Conservation (phyloP, 148 eudicot species). For the Limonium bicolor region DNA sequence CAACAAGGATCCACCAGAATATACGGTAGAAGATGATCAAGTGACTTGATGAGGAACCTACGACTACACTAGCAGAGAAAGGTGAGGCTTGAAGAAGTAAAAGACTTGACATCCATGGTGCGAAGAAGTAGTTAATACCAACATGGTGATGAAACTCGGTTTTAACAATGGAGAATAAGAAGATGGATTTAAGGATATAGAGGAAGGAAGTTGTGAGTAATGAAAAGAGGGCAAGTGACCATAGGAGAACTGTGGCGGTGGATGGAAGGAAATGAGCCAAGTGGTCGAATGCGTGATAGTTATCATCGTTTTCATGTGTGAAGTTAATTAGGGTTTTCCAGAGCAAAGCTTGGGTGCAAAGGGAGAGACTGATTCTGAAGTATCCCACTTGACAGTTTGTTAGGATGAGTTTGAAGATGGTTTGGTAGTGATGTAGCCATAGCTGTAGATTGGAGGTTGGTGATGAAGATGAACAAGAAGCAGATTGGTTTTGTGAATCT, state of each 20-base stretch:
- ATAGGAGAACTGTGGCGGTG: slow-evolving; percentile 15
- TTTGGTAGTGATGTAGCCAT: too few species aligned
- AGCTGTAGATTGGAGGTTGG: too few species aligned
- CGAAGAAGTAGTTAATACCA: slow-evolving; percentile 32
- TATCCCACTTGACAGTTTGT: slow-evolving; percentile 13
- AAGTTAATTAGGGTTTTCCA: slow-evolving; percentile 27
- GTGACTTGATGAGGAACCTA: slow-evolving; percentile 1
- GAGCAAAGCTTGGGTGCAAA: slow-evolving; percentile 27
- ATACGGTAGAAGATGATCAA: too few species aligned
- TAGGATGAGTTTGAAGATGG: too few species aligned
- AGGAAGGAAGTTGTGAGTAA: slow-evolving; percentile 6
- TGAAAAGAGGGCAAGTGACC: slow-evolving; percentile 17
- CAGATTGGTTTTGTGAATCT: too few species aligned
- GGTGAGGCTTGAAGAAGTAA: slow-evolving; percentile 25
- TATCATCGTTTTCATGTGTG: slow-evolving; percentile 1
- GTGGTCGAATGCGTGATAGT: slow-evolving; percentile 4
- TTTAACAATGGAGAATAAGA: slow-evolving; percentile 21
- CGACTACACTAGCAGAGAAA: not conserved
- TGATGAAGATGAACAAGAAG: too few species aligned
- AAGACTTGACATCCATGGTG: slow-evolving; percentile 35
- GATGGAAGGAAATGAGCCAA: slow-evolving; percentile 14
- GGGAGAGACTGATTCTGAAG: slow-evolving; percentile 27
- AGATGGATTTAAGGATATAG: slow-evolving; percentile 17
- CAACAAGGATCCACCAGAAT: slow-evolving; percentile 22
- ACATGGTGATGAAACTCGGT: slow-evolving; percentile 20